These are phyloP conservation scores for Xeromyces bisporus DNA, from an alignment of 495 filamentous ascomycete species.

Conservation along the genomic window DNA sequence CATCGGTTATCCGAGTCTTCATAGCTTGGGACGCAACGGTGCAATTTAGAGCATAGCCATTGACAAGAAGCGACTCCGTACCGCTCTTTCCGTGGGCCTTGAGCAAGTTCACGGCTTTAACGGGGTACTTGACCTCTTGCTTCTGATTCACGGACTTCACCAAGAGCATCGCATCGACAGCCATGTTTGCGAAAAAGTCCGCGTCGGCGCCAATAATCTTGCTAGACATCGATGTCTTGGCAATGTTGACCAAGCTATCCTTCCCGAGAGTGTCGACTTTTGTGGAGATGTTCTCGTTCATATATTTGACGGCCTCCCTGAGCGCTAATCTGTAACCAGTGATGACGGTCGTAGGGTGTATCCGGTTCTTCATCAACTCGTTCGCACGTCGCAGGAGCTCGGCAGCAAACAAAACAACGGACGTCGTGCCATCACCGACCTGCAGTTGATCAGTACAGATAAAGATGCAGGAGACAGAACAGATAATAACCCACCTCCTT, in stretches of 20 bases:
- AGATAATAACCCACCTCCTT: slow-evolving; percentile 78
- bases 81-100: slow-evolving; percentile 95
- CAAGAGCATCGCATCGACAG: slow-evolving; percentile 88
- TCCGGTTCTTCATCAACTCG: slow-evolving; percentile 98
- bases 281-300: slow-evolving; percentile 92
- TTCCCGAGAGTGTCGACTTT: slow-evolving; percentile 83
- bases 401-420: slow-evolving; percentile 90
- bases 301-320: slow-evolving; percentile 92
- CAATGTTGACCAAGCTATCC: slow-evolving; percentile 84
- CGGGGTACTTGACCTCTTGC: slow-evolving; percentile 86
- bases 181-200: slow-evolving; percentile 94
- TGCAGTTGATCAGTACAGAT: slow-evolving; percentile 13
- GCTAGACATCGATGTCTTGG: slow-evolving; percentile 97
- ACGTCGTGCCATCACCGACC: slow-evolving; percentile 95
- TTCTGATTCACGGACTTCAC: slow-evolving; percentile 86
- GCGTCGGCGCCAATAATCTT: slow-evolving; percentile 96
- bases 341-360: slow-evolving; percentile 99
- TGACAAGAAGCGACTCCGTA: slow-evolving; percentile 77
- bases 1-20: slow-evolving; percentile 81
- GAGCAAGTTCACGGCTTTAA: slow-evolving; percentile 96
- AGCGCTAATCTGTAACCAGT: slow-evolving; percentile 92
- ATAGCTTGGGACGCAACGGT: slow-evolving; percentile 97
- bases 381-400: slow-evolving; percentile 89
- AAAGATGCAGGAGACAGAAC: no score
- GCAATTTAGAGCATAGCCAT: slow-evolving; percentile 96